Evolutionary conservation across 202 grass and related monocot genomes (phyloP).

Genomic region (Dendrocalamus latiflorus): DNA sequence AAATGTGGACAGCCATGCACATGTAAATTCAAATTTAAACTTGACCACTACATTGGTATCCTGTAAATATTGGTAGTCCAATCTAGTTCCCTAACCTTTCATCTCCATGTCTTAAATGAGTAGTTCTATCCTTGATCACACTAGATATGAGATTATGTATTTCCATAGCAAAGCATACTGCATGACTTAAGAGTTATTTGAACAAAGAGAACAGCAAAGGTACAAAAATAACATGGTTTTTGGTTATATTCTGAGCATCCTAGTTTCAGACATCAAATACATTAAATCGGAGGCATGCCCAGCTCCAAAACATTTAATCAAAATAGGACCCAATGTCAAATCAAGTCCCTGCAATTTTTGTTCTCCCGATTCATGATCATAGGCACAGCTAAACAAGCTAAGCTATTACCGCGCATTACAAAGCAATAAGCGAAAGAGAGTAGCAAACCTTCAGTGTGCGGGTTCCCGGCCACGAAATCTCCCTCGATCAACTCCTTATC

Average conservation of each 20-base stretch:
- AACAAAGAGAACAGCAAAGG: neutral
- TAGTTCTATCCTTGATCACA: neutral
- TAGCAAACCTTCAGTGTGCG: conserved; percentile 65
- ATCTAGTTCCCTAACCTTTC: neutral
- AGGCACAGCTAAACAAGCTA: neutral
- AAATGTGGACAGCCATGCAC: neutral
- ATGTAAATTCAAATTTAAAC: neutral
- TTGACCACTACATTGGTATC: neutral
- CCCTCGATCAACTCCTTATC: conserved; percentile 63
- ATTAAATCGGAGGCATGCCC: neutral
- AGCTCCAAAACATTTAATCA: neutral
- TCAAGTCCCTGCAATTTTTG: neutral
- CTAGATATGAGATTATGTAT: neutral
- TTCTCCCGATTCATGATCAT: neutral
- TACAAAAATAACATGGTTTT: neutral
- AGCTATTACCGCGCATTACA: neutral
- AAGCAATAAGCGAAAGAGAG: neutral
- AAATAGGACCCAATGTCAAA: neutral
- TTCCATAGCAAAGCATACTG: neutral
- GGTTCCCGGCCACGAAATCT: conserved; percentile 40
- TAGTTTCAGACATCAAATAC: neutral
- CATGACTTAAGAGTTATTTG: neutral
- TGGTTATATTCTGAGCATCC: neutral
- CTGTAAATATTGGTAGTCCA: neutral
- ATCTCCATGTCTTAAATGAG: neutral